Percentiles rank a stretch among this genome's conserved stretches.
Conservation (phyloP, 805 yeast genomes). For the Candida hispaniensis region DNA sequence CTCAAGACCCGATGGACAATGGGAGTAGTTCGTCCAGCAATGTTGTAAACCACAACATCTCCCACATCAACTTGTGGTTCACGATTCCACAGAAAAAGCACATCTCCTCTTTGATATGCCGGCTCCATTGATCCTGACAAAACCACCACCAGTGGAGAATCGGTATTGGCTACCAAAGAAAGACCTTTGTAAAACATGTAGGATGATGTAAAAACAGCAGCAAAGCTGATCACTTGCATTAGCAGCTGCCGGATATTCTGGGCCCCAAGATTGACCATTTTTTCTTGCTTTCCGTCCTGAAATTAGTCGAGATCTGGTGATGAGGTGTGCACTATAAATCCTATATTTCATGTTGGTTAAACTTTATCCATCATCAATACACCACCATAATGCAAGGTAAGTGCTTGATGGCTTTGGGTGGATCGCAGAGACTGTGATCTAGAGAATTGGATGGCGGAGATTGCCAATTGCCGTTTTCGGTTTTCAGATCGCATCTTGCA, state of each 20-base stretch:
- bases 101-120: constrained; percentile 96
- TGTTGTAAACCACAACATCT: constrained; percentile 87
- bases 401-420: too few relatives aligned
- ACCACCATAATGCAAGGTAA: too few relatives aligned
- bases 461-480: too few relatives aligned
- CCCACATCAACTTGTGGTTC: constrained; percentile 61
- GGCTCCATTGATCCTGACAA: constrained; percentile 99
- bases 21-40: constrained; percentile 72
- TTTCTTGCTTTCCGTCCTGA: too few relatives aligned
- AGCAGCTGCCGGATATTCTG: constrained; percentile 16
- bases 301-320: too few relatives aligned
- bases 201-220: constrained; percentile 77
- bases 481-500: too few relatives aligned
- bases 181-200: constrained; percentile 86
- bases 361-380: too few relatives aligned
- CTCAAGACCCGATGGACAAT: constrained; percentile 91
- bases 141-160: constrained; percentile 93
- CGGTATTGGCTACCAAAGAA: constrained; percentile 64
- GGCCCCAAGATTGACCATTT: constrained; percentile 14
- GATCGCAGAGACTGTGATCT: too few relatives aligned
- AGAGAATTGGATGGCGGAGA: too few relatives aligned
- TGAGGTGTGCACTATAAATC: too few relatives aligned
- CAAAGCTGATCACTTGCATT: constrained; percentile 52
- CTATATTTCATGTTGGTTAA: too few relatives aligned
- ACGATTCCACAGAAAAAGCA: constrained; percentile 84